These are phyloP conservation scores for Ustilago cynodontis DNA, from an alignment of 1,284 basidiomycete genomes.

Conservation along the genomic window DNA sequence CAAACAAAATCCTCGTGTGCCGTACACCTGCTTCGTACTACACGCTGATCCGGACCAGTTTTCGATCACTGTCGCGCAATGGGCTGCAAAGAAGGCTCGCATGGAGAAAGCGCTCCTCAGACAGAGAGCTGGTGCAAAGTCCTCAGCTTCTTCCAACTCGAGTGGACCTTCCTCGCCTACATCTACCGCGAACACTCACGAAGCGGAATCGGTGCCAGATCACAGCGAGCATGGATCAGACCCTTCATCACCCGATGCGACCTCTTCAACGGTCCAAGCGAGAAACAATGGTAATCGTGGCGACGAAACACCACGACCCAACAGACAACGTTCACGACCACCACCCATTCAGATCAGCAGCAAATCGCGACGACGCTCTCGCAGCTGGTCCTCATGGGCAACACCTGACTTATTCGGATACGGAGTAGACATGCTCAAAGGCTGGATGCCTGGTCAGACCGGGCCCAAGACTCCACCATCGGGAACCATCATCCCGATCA, in stretches of 20 bases:
- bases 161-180: slow-evolving; percentile 34
- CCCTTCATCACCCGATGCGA: slow-evolving; percentile 10
- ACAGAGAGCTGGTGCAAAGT: slow-evolving; percentile 6
- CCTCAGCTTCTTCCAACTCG: slow-evolving; percentile 14
- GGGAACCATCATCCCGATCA: slow-evolving; percentile 56
- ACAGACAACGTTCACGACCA: slow-evolving; percentile 25
- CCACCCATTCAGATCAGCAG: slow-evolving; percentile 23
- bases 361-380: slow-evolving; percentile 20
- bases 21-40: slow-evolving; percentile 55
- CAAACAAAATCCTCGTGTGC: slow-evolving; percentile 32
- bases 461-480: slow-evolving; percentile 25
- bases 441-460: slow-evolving; percentile 47
- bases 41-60: slow-evolving; percentile 48
- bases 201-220: slow-evolving; percentile 16
- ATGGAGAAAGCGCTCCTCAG: slow-evolving; percentile 42
- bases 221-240: slow-evolving; percentile 15
- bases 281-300: slow-evolving; percentile 9
- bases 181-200: slow-evolving; percentile 13
- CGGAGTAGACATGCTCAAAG: slow-evolving; percentile 59
- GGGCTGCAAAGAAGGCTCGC: slow-evolving; percentile 52
- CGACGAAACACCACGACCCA: slow-evolving; percentile 32
- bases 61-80: slow-evolving; percentile 49
- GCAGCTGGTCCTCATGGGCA: slow-evolving; percentile 55
- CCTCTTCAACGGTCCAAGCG: neutral
- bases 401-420: slow-evolving; percentile 52